A percentile compares a stretch with the other conserved stretches of the same genome.
Evolutionary conservation across 2,329 filamentous ascomycete genomes (phyloP).

Genomic region (Phialophora tarda): DNA sequence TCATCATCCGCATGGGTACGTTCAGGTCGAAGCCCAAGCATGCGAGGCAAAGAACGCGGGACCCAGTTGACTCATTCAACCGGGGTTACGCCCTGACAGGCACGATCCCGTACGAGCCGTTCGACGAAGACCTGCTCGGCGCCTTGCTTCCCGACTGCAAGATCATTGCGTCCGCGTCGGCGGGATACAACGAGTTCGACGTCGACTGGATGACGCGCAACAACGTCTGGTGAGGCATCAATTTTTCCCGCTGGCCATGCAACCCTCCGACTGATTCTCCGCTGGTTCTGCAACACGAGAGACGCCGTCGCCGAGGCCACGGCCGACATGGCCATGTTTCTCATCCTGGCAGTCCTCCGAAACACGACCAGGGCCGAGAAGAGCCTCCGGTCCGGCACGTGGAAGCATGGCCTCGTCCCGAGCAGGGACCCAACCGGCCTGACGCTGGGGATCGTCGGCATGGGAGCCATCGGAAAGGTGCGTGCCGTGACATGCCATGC

Average conservation of each 20-base stretch:
- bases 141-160: constrained; percentile 51
- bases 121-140: constrained; percentile 53
- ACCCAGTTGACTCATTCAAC: neutral
- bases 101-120: constrained; percentile 54
- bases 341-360: constrained; percentile 54
- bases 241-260: neutral
- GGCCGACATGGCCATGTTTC: constrained; percentile 59
- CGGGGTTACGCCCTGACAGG: neutral
- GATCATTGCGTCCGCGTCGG: constrained; percentile 55
- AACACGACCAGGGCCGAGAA: constrained; percentile 53
- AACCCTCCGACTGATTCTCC: neutral
- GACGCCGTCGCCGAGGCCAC: constrained; percentile 62
- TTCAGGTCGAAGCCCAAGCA: neutral
- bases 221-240: constrained; percentile 47
- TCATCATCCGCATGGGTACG: constrained; percentile 59
- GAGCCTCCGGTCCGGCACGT: constrained; percentile 47
- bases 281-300: constrained; percentile 58
- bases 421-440: constrained; percentile 52
- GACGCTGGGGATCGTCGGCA: constrained; percentile 56
- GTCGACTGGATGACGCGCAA: constrained; percentile 68
- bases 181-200: constrained; percentile 65
- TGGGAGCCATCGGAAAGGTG: constrained; percentile 55
- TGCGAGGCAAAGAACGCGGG: neutral
- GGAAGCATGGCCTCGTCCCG: constrained; percentile 47
- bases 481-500: neutral